Percentiles rank a stretch among this genome's conserved stretches.
These are phyloP conservation scores for Teratosphaeria epicoccoides DNA, from an alignment of 2,329 filamentous ascomycete genomes.

Conservation along the genomic window DNA sequence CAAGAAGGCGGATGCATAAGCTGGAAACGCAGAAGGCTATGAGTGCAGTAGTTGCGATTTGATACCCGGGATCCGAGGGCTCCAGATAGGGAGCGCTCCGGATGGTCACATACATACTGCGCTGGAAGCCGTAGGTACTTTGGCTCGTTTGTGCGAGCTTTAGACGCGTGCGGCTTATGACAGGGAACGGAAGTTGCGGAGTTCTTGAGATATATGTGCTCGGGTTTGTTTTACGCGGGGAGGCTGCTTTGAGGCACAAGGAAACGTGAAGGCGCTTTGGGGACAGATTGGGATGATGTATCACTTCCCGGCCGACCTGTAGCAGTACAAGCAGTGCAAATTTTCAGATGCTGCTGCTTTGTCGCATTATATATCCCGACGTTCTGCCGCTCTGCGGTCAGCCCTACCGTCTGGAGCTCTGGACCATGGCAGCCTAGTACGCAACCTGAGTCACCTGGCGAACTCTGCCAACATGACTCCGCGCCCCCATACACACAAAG, in stretches of 20 bases:
- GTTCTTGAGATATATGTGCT: constrained; percentile 1
- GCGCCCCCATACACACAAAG: too few species aligned
- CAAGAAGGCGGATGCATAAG: constrained; percentile 40
- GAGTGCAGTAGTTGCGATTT: neutral
- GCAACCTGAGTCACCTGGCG: too few species aligned
- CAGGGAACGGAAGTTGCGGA: constrained; percentile 3
- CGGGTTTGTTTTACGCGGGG: neutral
- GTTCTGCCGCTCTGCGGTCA: too few species aligned
- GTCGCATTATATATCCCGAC: too few species aligned
- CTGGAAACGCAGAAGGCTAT: neutral
- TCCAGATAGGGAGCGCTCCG: neutral
- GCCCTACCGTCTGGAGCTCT: too few species aligned
- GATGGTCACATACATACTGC: neutral
- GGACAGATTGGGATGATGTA: neutral
- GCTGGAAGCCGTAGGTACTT: neutral
- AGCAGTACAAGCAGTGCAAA: constrained; percentile 6
- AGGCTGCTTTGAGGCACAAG: neutral
- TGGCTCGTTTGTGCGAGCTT: neutral
- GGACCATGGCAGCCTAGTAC: too few species aligned
- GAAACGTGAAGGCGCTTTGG: neutral
- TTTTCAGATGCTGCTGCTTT: neutral
- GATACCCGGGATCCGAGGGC: constrained; percentile 1
- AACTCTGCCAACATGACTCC: too few species aligned
- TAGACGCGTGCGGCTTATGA: neutral
- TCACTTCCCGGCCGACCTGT: neutral